Evolutionary conservation across 495 filamentous ascomycete genomes (phyloP), one percentile per base, ranked within the genome.

Genomic region (Hypoxylon fuscum): DNA sequence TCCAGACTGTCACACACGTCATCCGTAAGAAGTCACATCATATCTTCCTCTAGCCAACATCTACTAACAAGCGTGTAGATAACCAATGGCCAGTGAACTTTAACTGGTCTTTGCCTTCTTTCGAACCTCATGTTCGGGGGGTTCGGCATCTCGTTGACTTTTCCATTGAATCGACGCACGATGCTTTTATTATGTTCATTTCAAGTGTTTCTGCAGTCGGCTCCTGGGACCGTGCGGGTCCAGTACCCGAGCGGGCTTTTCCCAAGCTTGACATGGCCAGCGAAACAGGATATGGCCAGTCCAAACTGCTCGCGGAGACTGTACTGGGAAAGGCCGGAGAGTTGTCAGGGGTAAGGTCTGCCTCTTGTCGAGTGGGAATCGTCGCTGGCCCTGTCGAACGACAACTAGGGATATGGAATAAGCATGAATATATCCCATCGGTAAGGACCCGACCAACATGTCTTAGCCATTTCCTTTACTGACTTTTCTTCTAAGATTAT

Each of bases 61-160:
- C 12, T 35, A 35, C 32, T 35, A 35, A 35, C 32, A 35, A 35
- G 32, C 32, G 32, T 35, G 12, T 48, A 72, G 18, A 88, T 74
- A 85, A 83, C 66, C 79, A 79, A 43, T 89, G 85, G 86, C 79
- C 77, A 0, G 85, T 88, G 20, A 79, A 88, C 69, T 88, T 88
- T 76, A 85, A 87, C 63, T 72, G 76, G 22, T 56, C 81, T 0
- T 68, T 87, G 17, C 72, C 73, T 12, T 79, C 79, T 1, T 88
- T 87, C 50, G 76, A 81, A 43, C 77, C 79, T 3, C 74, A 83
- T 40, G 68, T 87, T 9, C 45, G 45, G 5, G 80, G 81, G 0
- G 71, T 84, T 4, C 68, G 74, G 9, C 68, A 76, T 14, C 72
- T 85, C n/a, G 63, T 83, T 1, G 64, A 78, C 21, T 79, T 84